Evolutionary conservation across 1,284 basidiomycete genomes (phyloP), one percentile per base, ranked within the genome.

Genomic region (Cryptococcus sp.): DNA sequence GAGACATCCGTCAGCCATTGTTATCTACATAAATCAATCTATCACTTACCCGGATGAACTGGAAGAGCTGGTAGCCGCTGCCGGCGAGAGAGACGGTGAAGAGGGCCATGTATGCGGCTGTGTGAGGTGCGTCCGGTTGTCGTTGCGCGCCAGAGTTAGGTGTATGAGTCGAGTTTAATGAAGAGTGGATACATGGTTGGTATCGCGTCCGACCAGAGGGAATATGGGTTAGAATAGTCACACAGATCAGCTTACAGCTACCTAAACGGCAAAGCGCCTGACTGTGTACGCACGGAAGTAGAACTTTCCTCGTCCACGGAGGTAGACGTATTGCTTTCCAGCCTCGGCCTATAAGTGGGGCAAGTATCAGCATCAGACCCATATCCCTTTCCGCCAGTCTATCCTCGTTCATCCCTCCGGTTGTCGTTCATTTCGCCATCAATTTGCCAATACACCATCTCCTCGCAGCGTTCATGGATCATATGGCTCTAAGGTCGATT

Each of bases 71-170:
- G 71, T 65, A 74, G 46, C 62, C 57, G 54, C 68, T 66, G 49
- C 67, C 74, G 51, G 58, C 62, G 52, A 77, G 58, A 29, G 70
- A 66, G 54, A 71, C 68, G 44, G 64, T 64, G 66, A 74, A 72
- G 54, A 78, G 66, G 52, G 52, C 63, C 61, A 73, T 63, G 74
- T 73, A 78, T 61, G 70, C 69, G 60, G 68, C 75, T 78, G 66
- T 55, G 37, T 20, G 44, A 56, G 50, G 52, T 1, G 50, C 17
- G 29, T 16, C 48, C 44, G 44, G 46, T 37, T 47, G 34, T 20
- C 23, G n/a, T 29, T 26, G 29, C 23, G 39, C 39, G 34, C 8
- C 41, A 46, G 7, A 23, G 48, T 51, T 38, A 22, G 46, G n/a
- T 41, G 22, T 17, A 37, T 47, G 22, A 47, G 25, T 47, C 8